phyloP scores from a whole-genome alignment of 2,329 filamentous ascomycete species.

The Fusarium sp. region DNA sequence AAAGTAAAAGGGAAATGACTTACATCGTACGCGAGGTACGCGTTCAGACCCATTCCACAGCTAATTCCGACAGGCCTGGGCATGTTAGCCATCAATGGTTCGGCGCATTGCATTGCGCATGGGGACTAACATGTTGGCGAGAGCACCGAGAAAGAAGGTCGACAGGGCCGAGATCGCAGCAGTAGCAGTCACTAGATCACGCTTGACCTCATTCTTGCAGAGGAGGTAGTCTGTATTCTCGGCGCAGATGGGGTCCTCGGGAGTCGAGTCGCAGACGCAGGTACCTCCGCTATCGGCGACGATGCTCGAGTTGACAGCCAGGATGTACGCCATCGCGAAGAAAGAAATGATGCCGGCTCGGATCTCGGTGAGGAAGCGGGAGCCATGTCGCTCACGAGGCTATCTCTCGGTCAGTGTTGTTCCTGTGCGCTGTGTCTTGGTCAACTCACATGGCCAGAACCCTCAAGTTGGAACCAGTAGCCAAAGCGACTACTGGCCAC shows the following conservation, averaged over 20 bases:
- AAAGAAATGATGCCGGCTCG: slow-evolving; percentile 86
- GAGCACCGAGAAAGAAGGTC: slow-evolving; percentile 85
- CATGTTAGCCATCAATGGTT: neutral
- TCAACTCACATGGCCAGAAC: slow-evolving; percentile 81
- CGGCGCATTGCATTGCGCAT: neutral
- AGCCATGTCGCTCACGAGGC: slow-evolving; percentile 78
- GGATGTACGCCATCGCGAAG: slow-evolving; percentile 71
- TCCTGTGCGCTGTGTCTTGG: neutral
- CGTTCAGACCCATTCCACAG: slow-evolving; percentile 75
- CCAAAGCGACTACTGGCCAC: slow-evolving; percentile 76
- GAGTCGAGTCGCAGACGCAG: slow-evolving; percentile 75
- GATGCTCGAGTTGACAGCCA: slow-evolving; percentile 65
- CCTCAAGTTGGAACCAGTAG: slow-evolving; percentile 82
- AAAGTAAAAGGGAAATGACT: slow-evolving; percentile 74
- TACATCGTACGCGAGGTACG: slow-evolving; percentile 62
- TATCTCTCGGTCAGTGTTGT: neutral
- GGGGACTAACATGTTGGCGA: slow-evolving; percentile 75
- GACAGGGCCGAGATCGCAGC: slow-evolving; percentile 84
- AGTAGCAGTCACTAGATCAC: slow-evolving; percentile 86
- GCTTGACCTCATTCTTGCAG: slow-evolving; percentile 74
- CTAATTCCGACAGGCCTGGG: slow-evolving; percentile 53
- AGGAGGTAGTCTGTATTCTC: slow-evolving; percentile 69
- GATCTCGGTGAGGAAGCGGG: slow-evolving; percentile 85
- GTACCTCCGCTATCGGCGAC: slow-evolving; percentile 77
- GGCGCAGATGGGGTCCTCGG: slow-evolving; percentile 61